Percentiles rank a stretch among this genome's conserved stretches.
phyloP scores from a whole-genome alignment of 164 flowering plant species.

The Annona cherimola region DNA sequence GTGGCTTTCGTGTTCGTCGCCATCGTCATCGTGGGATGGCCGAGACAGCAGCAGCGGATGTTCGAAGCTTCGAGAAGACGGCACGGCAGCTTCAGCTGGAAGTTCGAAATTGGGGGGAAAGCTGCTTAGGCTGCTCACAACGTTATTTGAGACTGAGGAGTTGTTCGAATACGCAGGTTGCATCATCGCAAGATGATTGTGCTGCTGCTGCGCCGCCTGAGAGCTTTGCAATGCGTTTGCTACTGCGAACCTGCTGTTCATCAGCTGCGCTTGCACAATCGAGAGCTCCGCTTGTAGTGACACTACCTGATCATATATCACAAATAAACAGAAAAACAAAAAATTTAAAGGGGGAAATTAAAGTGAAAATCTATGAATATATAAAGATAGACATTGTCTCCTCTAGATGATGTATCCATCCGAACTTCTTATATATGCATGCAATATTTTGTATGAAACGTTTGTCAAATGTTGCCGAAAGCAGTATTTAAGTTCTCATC shows the following conservation, averaged over 20 bases:
- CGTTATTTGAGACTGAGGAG: constrained; percentile 56
- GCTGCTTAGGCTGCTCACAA: constrained; percentile 35
- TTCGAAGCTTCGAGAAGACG: constrained; percentile 36
- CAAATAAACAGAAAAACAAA: background rate
- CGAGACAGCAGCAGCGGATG: constrained; percentile 41
- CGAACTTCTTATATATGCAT: background rate
- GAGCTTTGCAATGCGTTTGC: constrained; percentile 54
- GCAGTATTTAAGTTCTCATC: too few species aligned
- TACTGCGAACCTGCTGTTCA: constrained; percentile 53
- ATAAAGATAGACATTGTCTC: background rate
- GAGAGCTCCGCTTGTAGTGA: constrained; percentile 70
- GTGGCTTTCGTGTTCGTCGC: constrained; percentile 59
- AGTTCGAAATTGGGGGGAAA: constrained; percentile 36
- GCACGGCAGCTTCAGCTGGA: constrained; percentile 20
- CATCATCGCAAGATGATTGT: constrained; percentile 21
- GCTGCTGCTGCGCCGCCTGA: constrained; percentile 29
- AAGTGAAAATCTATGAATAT: background rate
- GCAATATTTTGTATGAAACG: too few species aligned
- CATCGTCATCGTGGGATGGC: constrained; percentile 41
- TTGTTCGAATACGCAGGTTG: constrained; percentile 76
- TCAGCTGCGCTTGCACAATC: constrained; percentile 63
- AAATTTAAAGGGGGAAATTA: background rate
- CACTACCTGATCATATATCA: constrained; percentile 42
- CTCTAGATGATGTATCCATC: background rate
- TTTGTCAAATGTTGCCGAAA: too few species aligned